These are phyloP conservation scores for Periconia macrospinosa DNA, from an alignment of 2,329 filamentous ascomycete genomes.

Conservation along the genomic window DNA sequence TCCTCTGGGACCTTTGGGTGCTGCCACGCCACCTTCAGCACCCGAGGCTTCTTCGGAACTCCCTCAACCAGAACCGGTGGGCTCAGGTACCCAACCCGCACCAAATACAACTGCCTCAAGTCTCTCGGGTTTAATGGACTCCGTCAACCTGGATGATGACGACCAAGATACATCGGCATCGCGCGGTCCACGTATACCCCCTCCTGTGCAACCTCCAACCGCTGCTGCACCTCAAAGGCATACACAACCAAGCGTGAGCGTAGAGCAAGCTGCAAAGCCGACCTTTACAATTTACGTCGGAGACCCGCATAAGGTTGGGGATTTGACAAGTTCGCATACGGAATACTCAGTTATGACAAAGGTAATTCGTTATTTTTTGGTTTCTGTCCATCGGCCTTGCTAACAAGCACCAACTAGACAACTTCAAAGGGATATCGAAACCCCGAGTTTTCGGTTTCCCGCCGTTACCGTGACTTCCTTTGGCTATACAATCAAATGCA, in stretches of 20 bases:
- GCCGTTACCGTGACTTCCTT: constrained; percentile 93
- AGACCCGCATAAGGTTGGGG: constrained; percentile 96
- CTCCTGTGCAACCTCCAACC: constrained; percentile 59
- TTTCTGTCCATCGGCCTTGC: neutral
- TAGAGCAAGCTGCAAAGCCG: constrained; percentile 93
- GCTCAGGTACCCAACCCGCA: constrained; percentile 49
- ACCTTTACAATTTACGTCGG: constrained; percentile 89
- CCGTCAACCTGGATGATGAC: constrained; percentile 72
- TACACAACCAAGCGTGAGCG: constrained; percentile 76
- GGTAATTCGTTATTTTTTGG: constrained; percentile 51
- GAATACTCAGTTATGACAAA: constrained; percentile 95
- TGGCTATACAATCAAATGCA: constrained; percentile 97
- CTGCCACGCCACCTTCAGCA: constrained; percentile 56
- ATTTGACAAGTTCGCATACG: constrained; percentile 94
- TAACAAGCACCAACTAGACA: constrained; percentile 59
- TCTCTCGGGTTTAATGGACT: constrained; percentile 60
- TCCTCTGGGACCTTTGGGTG: constrained; percentile 76
- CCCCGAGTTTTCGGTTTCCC: constrained; percentile 88
- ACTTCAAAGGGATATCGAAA: constrained; percentile 95
- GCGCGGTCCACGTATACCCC: constrained; percentile 64
- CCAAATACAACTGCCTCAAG: constrained; percentile 58
- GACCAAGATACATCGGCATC: constrained; percentile 50
- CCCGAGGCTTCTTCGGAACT: constrained; percentile 66
- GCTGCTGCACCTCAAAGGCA: constrained; percentile 54
- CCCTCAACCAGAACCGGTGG: constrained; percentile 64